Conservation (phyloP, 2,329 filamentous ascomycete species). For the Nemania abortiva region DNA sequence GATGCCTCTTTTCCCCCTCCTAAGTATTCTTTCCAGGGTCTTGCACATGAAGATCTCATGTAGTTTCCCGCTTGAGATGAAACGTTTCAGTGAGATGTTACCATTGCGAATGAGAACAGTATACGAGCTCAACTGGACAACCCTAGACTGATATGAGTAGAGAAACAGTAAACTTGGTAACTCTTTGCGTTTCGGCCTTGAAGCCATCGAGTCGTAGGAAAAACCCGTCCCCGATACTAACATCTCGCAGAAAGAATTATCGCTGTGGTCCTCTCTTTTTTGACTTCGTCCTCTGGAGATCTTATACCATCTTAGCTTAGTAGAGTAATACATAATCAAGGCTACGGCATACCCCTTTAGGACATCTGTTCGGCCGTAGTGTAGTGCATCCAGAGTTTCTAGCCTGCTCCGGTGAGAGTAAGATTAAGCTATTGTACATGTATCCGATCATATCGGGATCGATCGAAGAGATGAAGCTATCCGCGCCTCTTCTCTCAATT, state of each 20-base stretch:
- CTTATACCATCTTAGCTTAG: not conserved
- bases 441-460: not conserved
- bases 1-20: not conserved
- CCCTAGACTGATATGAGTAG: too few species aligned
- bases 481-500: too few species aligned
- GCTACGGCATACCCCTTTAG: constrained; percentile 7
- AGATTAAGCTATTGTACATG: not conserved
- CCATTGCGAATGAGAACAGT: not conserved
- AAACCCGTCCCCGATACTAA: not conserved
- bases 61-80: not conserved
- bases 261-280: not conserved
- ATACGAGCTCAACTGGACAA: too few species aligned
- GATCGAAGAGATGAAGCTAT: not conserved
- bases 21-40: not conserved
- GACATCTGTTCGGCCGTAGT: not conserved
- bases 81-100: constrained; percentile 25
- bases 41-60: not conserved
- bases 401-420: not conserved
- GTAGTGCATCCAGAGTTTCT: not conserved
- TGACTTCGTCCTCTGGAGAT: not conserved
- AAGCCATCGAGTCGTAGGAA: too few species aligned
- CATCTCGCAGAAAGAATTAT: not conserved
- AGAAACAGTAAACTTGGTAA: too few species aligned
- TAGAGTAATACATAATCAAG: not conserved
- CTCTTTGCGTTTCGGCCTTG: too few species aligned